Evolutionary conservation across 352 stramenopile genomes (phyloP), one percentile per base, ranked within the genome.

Genomic region (Pythium periplocum): DNA sequence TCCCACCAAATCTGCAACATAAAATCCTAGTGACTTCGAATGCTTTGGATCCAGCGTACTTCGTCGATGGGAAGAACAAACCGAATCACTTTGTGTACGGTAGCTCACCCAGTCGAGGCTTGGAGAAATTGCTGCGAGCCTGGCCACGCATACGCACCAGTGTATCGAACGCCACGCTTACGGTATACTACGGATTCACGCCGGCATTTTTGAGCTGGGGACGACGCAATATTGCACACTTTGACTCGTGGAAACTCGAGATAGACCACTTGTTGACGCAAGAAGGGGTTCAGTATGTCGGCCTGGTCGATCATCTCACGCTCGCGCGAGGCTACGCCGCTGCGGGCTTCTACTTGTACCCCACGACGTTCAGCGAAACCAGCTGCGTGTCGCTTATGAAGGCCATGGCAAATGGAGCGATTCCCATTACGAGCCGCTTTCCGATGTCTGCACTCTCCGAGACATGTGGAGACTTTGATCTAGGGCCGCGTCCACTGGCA

Each of bases 351-450:
- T 89, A 92, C 42, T 61, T 97, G 39, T 97, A 97, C 55, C 92
- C 90, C 37, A 97, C 90, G 2, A 75, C 71, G 9, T 97, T 83
- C 53, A 71, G 72, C 10, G 90, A 98, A 61, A 97, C 90, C 35
- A 96, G 90, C 37, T 97, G 89, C 48, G 85, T 97, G 26, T 90
- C 92, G 4, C 66, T 96, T 40, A 97, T 97, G 79, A 97, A 97
- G 58, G 88, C 87, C 4, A 96, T 97, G 86, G 75, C 75, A 3
- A 81, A 83, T 44, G 92, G 91, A 11, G 83, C 85, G 2, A 86
- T 98, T 48, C 91, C 92, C 17, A 88, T 97, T 57, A 97, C 90
- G 31, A 94, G 71, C 61, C 71, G 75, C 0, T 91, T 77, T 54
- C 51, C 58, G 3, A 37, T 55, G 6, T 97, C 86, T 1, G 83